Evolutionary conservation across 2,329 filamentous ascomycete species (phyloP).

Genomic region (Pseudogymnoascus sp.): DNA sequence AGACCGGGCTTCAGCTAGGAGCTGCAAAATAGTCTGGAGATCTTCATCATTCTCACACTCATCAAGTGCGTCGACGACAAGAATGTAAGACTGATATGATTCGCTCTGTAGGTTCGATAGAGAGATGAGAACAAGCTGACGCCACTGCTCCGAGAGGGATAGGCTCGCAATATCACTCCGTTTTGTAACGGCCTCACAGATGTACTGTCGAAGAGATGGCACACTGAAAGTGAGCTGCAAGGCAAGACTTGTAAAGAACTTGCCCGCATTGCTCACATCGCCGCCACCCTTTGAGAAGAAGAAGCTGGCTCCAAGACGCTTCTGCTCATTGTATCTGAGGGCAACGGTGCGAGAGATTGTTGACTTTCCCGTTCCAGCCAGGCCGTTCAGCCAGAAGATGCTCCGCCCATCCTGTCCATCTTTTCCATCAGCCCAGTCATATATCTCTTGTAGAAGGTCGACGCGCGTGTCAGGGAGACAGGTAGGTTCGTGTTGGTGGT

Average conservation of each 20-base stretch:
- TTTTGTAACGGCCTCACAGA: neutral
- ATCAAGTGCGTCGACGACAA: too few relatives aligned
- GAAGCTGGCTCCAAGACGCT: neutral
- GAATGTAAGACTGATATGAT: neutral
- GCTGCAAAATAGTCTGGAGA: too few relatives aligned
- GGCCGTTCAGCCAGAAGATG: slow-evolving; percentile 32
- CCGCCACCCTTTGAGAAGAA: neutral
- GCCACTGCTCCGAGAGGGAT: slow-evolving; percentile 16
- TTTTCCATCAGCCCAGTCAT: slow-evolving; percentile 16
- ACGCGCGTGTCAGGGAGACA: slow-evolving; percentile 23
- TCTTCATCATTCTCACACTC: too few relatives aligned
- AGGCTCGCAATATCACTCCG: slow-evolving; percentile 10
- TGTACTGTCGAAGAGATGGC: too few relatives aligned
- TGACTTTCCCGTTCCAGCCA: slow-evolving; percentile 32
- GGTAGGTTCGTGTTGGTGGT: slow-evolving; percentile 18
- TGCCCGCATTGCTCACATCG: slow-evolving; percentile 13
- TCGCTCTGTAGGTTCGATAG: slow-evolving; percentile 12
- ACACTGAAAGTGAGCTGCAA: neutral
- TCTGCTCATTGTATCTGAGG: slow-evolving; percentile 9
- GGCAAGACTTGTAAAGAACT: slow-evolving; percentile 14
- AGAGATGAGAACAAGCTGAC: slow-evolving; percentile 14
- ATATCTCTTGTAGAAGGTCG: slow-evolving; percentile 21
- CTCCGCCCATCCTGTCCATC: slow-evolving; percentile 13
- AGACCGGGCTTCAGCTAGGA: too few relatives aligned
- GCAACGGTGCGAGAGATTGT: slow-evolving; percentile 31